A percentile compares a stretch with the other conserved stretches of the same genome.
Conservation (phyloP, 1,284 basidiomycete genomes). For the Vanrija sp. region DNA sequence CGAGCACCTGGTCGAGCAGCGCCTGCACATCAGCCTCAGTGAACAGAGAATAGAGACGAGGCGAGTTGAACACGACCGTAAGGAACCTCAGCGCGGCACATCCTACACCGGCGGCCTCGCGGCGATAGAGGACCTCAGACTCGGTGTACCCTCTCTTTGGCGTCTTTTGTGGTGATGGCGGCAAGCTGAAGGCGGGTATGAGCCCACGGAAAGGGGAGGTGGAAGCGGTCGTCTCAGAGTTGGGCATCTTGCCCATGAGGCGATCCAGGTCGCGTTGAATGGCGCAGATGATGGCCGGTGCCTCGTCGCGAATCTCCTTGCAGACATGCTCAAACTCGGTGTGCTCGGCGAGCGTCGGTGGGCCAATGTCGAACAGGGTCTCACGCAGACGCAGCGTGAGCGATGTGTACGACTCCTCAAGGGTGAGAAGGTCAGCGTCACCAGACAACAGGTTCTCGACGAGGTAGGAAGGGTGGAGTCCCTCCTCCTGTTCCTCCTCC, state of each 20-base stretch:
- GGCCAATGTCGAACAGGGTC: constrained; percentile 18
- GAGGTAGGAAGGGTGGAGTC: constrained; percentile 32
- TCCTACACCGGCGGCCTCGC: constrained; percentile 45
- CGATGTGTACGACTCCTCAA: constrained; percentile 44
- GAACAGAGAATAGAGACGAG: constrained; percentile 31
- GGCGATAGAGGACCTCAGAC: constrained; percentile 43
- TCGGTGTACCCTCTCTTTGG: constrained; percentile 43
- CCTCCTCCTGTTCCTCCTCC: constrained; percentile 27
- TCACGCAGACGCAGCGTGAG: constrained; percentile 27
- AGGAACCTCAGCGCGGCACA: constrained; percentile 36
- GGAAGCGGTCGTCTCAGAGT: constrained; percentile 18
- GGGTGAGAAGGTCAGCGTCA: constrained; percentile 41
- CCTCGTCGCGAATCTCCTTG: constrained; percentile 35
- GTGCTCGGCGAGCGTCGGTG: not conserved
- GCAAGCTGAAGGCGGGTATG: not conserved
- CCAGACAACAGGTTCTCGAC: constrained; percentile 41
- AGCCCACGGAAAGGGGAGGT: constrained; percentile 34
- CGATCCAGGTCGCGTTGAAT: constrained; percentile 39
- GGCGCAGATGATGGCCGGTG: constrained; percentile 41
- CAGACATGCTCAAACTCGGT: not conserved
- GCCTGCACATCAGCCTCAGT: constrained; percentile 40
- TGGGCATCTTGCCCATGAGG: constrained; percentile 38
- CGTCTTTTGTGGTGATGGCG: constrained; percentile 4
- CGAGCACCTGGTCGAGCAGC: constrained; percentile 39
- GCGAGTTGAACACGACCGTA: constrained; percentile 26